Percentiles rank a stretch among this genome's conserved stretches.
phyloP scores from a whole-genome alignment of 306 rosid species.

The Dalbergia oliveri region DNA sequence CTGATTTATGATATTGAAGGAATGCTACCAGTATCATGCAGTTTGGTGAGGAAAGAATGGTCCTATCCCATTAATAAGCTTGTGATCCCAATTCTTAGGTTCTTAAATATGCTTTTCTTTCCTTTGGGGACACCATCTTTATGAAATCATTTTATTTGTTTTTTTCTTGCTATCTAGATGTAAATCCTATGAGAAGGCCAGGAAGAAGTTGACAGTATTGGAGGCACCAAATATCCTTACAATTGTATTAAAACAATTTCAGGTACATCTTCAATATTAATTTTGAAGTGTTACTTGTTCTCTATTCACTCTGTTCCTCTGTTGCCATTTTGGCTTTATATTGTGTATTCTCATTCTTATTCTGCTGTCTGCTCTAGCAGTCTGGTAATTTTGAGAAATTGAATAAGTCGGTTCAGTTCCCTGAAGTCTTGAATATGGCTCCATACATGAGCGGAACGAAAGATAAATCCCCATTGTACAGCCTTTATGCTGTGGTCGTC shows the following conservation, averaged over 20 bases:
- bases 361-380: conserved; percentile 57
- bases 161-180: conserved; percentile 56
- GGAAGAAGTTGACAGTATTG: conserved; percentile 74
- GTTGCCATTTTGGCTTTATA: conserved; percentile 25
- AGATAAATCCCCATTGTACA: conserved; percentile 66
- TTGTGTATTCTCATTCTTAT: conserved; percentile 39
- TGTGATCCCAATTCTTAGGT: neutral
- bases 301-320: neutral
- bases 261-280: conserved; percentile 54
- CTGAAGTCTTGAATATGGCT: conserved; percentile 73
- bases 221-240: conserved; percentile 88
- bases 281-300: conserved; percentile 33
- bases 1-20: neutral
- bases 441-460: conserved; percentile 70
- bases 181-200: conserved; percentile 80
- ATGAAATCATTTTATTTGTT: conserved; percentile 31
- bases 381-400: conserved; percentile 79
- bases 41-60: conserved; percentile 14
- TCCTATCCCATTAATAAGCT: neutral
- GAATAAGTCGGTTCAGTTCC: conserved; percentile 69
- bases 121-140: neutral
- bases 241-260: conserved; percentile 80
- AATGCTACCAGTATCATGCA: neutral
- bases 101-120: neutral
- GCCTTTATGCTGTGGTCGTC: conserved; percentile 82